Percentiles rank a stretch among this genome's conserved stretches.
These are phyloP conservation scores for Pichia manshurica DNA, from an alignment of 805 yeast species.

Conservation along the genomic window DNA sequence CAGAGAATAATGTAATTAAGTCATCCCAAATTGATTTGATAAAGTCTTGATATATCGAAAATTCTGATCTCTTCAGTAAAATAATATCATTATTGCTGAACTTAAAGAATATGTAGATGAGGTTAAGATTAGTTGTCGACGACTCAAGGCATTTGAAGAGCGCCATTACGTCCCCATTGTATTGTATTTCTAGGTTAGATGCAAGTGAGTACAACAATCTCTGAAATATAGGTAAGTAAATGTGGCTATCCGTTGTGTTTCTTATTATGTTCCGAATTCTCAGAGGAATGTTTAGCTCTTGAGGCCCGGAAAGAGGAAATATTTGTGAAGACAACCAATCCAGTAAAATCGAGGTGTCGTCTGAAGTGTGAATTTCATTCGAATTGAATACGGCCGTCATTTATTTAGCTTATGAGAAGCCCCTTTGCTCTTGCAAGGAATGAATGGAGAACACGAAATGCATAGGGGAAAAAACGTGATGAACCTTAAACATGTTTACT, in stretches of 20 bases:
- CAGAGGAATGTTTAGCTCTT: conserved; percentile 13
- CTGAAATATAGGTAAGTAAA: conserved; percentile 9
- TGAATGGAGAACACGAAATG: too few species aligned
- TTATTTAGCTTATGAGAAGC: too few species aligned
- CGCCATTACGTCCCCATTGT: conserved; percentile 7
- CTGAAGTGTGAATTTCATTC: conserved; percentile 20
- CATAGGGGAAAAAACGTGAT: not conserved
- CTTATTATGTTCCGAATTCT: conserved; percentile 20
- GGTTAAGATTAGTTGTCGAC: conserved; percentile 5
- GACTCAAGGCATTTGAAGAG: conserved; percentile 9
- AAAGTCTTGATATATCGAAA: conserved; percentile 12
- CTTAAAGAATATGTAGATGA: conserved; percentile 9
- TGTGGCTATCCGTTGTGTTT: conserved; percentile 3
- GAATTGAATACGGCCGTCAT: not conserved
- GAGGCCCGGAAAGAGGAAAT: not conserved
- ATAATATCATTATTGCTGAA: conserved; percentile 8
- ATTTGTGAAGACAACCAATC: conserved; percentile 22
- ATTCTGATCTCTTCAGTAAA: conserved; percentile 12
- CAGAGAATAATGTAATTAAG: not conserved
- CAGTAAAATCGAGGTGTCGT: conserved; percentile 18
- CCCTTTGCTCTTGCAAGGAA: too few species aligned
- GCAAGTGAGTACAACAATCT: conserved; percentile 3
- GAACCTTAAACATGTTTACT: conserved; percentile 1
- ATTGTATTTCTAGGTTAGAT: conserved; percentile 12
- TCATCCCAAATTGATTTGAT: conserved; percentile 6